Evolutionary conservation across 345 rosid species (phyloP).

Genomic region (Triadica sebifera): DNA sequence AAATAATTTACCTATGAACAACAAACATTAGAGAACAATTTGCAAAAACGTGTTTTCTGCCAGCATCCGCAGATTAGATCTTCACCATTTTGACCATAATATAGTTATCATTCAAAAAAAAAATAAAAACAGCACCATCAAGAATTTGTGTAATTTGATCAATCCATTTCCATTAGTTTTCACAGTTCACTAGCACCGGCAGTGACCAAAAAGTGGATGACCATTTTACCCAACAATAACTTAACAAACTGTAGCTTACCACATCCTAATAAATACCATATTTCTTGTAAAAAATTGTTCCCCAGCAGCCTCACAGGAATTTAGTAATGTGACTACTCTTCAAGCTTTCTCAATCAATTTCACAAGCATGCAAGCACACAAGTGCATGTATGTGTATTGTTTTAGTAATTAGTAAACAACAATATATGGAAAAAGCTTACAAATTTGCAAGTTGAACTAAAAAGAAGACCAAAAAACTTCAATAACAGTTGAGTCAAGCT

Average conservation of each 20-base stretch:
- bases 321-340: not conserved
- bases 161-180: constrained; percentile 1
- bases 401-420: not conserved
- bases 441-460: not conserved
- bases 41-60: not conserved
- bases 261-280: not conserved
- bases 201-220: constrained; percentile 4
- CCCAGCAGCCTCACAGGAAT: not conserved
- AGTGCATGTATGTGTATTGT: not conserved
- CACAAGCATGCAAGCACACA: not conserved
- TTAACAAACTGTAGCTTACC: not conserved
- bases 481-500: not conserved
- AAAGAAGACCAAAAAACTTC: not conserved
- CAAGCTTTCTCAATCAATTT: not conserved
- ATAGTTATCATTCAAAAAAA: not conserved
- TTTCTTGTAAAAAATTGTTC: not conserved
- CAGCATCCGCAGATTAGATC: not conserved
- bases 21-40: not conserved
- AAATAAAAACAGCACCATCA: not conserved
- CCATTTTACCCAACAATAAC: not conserved
- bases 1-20: not conserved
- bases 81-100: not conserved
- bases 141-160: constrained; percentile 8
- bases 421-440: not conserved
- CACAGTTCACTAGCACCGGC: not conserved